Base-by-base conservation (phyloP, 2,329 filamentous ascomycete species). In the Emmonsiellopsis sp. region DNA sequence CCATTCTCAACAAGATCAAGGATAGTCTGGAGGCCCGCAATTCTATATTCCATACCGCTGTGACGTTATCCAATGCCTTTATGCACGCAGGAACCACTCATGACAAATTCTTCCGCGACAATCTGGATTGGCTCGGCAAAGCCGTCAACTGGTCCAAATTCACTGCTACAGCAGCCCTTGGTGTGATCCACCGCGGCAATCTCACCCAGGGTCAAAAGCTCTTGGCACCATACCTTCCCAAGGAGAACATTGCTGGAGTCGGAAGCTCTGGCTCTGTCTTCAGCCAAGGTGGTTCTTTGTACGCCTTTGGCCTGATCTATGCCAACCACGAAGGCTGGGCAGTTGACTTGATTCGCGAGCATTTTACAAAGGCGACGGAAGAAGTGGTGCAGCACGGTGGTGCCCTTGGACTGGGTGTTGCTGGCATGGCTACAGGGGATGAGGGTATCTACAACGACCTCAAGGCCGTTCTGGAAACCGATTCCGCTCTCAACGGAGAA, bases 81-180 rank as follows among this genome's bases (percentile, higher is more conserved):
- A 98, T 98, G 93, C 95, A 98, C 68, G 91, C 95, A 52, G 94
- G 93, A 55, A 98, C 93, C 0, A 96, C 92, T 0, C 93, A 95
- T 63, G 93, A 98, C 73, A 94, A 92, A 65, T 98, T 98, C 75
- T 97, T 98, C 82, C 83, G 94, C 6, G 90, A 97, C 65, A 98
- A 98, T 67, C 74, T 98, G 27, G 93, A 98, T 60, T 98, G 93
- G 93, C 75, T 98, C 3, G 91, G 92, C 56, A 98, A 97, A 76
- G 93, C 93, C 31, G 90, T 97, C 47, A 98, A 98, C 75, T 98
- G 93, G 93, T 96, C 91, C 56, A 98, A 98, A 69, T 98, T 98
- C 69, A 96, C 93, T 0, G 93, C 93, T 11, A 98, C 93, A 4
- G 93, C 93, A 53, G 93, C 93, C 6, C 77, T 98, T 5, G 93